Conservation (phyloP, 495 filamentous ascomycete genomes). For the Aspergillus bridgeri region DNA sequence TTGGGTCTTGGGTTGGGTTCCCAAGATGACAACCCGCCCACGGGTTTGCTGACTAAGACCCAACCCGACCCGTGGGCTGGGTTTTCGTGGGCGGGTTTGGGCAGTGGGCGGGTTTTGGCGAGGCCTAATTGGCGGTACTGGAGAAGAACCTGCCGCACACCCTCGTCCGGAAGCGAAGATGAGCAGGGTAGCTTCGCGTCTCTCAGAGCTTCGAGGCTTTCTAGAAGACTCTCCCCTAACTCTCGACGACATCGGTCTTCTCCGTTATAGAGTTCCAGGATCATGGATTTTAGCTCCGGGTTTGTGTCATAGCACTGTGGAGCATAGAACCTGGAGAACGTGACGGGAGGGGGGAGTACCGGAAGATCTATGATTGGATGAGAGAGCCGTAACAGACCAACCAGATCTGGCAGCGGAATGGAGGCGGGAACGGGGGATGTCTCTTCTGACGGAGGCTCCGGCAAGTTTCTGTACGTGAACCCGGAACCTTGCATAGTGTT, state of each 20-base stretch:
- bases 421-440: background rate
- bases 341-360: background rate
- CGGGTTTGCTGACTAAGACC: too few relatives aligned
- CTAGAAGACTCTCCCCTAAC: slow-evolving; percentile 5
- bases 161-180: too few relatives aligned
- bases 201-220: slow-evolving; percentile 12
- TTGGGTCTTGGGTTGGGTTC: too few relatives aligned
- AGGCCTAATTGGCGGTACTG: too few relatives aligned
- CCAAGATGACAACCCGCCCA: too few relatives aligned
- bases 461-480: background rate
- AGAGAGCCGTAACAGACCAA: background rate
- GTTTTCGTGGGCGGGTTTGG: too few relatives aligned
- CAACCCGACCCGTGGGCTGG: too few relatives aligned
- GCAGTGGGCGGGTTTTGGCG: too few relatives aligned
- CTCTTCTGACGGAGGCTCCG: background rate
- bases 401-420: background rate
- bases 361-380: background rate
- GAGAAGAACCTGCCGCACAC: too few relatives aligned
- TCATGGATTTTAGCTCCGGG: slow-evolving; percentile 5
- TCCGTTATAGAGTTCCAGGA: slow-evolving; percentile 4
- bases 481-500: slow-evolving; percentile 1
- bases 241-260: background rate
- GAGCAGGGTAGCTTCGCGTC: background rate
- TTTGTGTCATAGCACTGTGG: background rate
- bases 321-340: background rate